Conservation (phyloP, 768 basidiomycete genomes). For the Sporobolomyces roseus region DNA sequence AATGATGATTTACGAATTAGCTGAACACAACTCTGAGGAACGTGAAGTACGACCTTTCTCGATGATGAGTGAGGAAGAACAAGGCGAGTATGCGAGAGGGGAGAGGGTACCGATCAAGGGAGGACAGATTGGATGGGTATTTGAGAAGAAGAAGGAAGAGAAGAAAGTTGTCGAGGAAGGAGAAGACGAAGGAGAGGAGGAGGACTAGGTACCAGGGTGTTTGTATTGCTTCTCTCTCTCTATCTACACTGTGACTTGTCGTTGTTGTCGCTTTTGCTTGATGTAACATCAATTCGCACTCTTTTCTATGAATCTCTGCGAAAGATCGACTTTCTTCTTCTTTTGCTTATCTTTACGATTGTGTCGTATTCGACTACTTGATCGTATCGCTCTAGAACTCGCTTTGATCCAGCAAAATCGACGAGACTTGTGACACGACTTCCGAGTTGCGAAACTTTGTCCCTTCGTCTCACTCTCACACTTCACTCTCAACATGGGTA, state of each 20-base stretch:
- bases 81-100: background rate
- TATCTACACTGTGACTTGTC: background rate
- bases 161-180: background rate
- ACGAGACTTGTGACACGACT: background rate
- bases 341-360: no score
- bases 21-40: background rate
- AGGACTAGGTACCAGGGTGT: background rate
- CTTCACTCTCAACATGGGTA: constrained; percentile 36
- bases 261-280: background rate
- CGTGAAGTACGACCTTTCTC: background rate
- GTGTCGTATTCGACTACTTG: no score
- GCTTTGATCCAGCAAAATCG: no score
- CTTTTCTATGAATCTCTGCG: no score
- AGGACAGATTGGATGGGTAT: constrained; percentile 28
- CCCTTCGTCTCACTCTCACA: background rate
- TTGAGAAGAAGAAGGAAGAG: constrained; percentile 23
- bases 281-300: no score
- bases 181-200: background rate
- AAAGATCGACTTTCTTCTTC: no score
- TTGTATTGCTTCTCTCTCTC: no score
- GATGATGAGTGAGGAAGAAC: background rate
- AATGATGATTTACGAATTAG: constrained; percentile 48
- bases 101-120: background rate
- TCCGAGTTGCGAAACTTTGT: no score
- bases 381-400: no score